These are phyloP conservation scores for Sisymbrium irio DNA, from an alignment of 345 rosid genomes.

Conservation along the genomic window DNA sequence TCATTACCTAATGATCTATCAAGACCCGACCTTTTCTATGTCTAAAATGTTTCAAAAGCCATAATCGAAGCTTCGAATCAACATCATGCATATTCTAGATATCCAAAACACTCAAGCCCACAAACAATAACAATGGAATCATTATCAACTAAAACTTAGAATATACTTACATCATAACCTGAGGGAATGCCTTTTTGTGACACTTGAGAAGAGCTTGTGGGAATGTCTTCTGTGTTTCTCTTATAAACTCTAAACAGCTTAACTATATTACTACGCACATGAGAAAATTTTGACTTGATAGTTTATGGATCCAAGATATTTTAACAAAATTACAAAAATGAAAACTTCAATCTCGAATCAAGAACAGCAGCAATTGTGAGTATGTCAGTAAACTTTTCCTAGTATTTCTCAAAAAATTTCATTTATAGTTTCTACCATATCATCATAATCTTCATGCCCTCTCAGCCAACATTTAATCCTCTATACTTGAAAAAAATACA, in stretches of 20 bases:
- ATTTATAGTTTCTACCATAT: neutral
- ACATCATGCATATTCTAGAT: no score
- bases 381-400: neutral
- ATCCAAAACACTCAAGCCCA: no score
- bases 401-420: neutral
- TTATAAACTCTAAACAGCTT: neutral
- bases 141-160: no score
- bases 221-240: neutral
- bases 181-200: no score
- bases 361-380: neutral
- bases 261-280: neutral
- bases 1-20: constrained; percentile 7
- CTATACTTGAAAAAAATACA: no score
- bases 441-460: neutral
- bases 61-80: constrained; percentile 39
- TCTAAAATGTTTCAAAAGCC: constrained; percentile 30
- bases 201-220: no score
- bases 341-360: neutral
- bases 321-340: neutral
- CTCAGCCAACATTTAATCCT: no score
- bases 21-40: constrained; percentile 12
- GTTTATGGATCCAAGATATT: neutral
- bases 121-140: no score
- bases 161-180: no score
- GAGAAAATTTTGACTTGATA: neutral